Evolutionary conservation across 2,329 filamentous ascomycete species (phyloP), one percentile per base, ranked within the genome.

Genomic region (Fusarium annulatum): DNA sequence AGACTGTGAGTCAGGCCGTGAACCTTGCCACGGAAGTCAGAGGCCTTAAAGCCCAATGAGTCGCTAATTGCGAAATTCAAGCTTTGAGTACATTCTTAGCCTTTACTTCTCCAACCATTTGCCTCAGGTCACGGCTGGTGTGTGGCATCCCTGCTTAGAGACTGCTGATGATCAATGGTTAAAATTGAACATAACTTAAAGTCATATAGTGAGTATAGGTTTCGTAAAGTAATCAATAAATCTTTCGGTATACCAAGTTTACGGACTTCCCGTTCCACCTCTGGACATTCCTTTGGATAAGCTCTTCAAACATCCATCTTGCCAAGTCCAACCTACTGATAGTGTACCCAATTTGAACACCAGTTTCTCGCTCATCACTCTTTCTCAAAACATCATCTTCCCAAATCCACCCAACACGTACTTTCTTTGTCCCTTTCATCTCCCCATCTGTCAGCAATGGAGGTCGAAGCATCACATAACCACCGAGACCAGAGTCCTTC

Each of bases 221-320:
- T 18, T 18, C 11, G 9, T 14, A 0, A 4, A 10, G 3, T 9
- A 21, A 21, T 28, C 10, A 26, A 19, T n/a, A n/a, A 12, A 6
- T 33, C 16, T 11, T 21, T 36, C 14, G 38, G 18, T 38, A 53
- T 9, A 15, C 23, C 3, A 53, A 10, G 8, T 53, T 53, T 10
- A 53, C 33, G 9, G 9, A 53, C 12, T 53, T 53, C 10, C 49
- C 33, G 38, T 16, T 38, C 33, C 33, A 53, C 16, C 9, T 11
- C 2, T 36, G 18, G 7, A 28, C 2, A 11, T 38, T 7, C 2
- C 49, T 7, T 53, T 26, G 23, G 18, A 53, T 21, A 10, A 53
- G 33, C 33, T 53, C 33, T 38, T 53, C 33, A 26, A 53, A 53
- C 12, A 53, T 53, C 23, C 23, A 38, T 21, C n/a, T 36, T 28